Conservation (phyloP, 2,329 filamentous ascomycete genomes). For the Fragosphaeria purpurea region DNA sequence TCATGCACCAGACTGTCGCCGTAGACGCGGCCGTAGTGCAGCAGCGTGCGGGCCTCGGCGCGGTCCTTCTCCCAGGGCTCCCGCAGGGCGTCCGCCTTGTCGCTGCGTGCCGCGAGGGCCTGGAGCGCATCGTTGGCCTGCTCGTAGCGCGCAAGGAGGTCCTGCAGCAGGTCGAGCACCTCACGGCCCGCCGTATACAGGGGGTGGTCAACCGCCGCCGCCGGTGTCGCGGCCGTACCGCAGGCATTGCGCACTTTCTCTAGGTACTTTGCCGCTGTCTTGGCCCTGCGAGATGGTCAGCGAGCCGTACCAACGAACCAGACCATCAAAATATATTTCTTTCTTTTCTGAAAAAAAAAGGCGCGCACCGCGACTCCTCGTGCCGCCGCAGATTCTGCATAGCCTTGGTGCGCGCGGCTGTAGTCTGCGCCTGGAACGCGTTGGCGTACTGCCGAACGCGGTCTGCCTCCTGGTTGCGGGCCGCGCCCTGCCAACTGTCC, state of each 20-base stretch:
- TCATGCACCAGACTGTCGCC: constrained; percentile 12
- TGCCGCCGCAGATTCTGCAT: constrained; percentile 1
- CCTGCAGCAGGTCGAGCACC: constrained; percentile 7
- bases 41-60: constrained; percentile 10
- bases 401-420: constrained; percentile 1
- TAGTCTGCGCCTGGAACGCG: constrained; percentile 7
- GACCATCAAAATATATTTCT: too few relatives aligned
- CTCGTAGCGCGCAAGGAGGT: constrained; percentile 8
- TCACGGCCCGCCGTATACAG: constrained; percentile 8
- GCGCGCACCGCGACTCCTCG: constrained; percentile 2
- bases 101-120: neutral
- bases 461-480: constrained; percentile 9
- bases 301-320: too few relatives aligned
- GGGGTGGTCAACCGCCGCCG: neutral
- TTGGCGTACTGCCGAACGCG: constrained; percentile 11
- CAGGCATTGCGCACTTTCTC: neutral
- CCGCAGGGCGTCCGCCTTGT: neutral
- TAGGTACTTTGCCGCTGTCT: neutral
- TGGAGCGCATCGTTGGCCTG: constrained; percentile 4
- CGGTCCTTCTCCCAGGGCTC: constrained; percentile 12
- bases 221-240: neutral
- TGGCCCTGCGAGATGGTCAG: neutral
- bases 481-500: constrained; percentile 6
- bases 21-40: constrained; percentile 13
- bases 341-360: neutral